Evolutionary conservation across 2,329 filamentous ascomycete genomes (phyloP), one percentile per base, ranked within the genome.

Genomic region (Ophiostoma ulmi): DNA sequence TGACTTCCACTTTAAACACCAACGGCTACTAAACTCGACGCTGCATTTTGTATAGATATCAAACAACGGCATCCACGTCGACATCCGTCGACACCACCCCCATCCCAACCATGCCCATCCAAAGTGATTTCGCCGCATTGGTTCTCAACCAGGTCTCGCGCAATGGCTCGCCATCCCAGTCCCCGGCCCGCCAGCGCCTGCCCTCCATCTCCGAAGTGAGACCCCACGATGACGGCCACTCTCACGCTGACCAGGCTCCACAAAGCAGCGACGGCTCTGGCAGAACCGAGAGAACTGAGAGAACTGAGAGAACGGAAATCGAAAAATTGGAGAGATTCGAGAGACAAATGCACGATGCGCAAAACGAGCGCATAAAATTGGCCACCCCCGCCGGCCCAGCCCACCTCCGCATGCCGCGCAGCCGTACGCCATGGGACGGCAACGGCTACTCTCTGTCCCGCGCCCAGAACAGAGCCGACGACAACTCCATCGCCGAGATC

Each of bases 401-500:
- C 26, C 58, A 63, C 58, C 58, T 17, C 26, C 22, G 38, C 65
- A 11, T 39, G 39, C 72, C 72, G 11, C 75, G 78, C 68, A 80
- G 76, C 72, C 81, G 83, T 70, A 84, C 79, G 55, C 84, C 84
- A 69, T 86, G 84, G 85, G 82, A 84, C 72, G 84, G 81, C 22
- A 81, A 80, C 44, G 83, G 83, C 61, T 85, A 83, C 73, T 82
- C 81, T 35, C 78, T 85, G 31, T 81, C 83, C 5, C 76, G 81
- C 63, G 78, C 80, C 38, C 65, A 67, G 39, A 35, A 22, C 39
- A 41, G 38, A 10, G 35, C 63, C 69, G 80, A 83, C 66, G 77
- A 78, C 39, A 31, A 26, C 26, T 20, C 17, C 65, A 13, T 36
- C 35, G 11, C 41, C 4, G 2, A 48, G 35, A 35, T 58, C 26